Evolutionary conservation across 805 yeast genomes (phyloP), one percentile per base, ranked within the genome.

Genomic region (Zygosaccharomyces bailii): DNA sequence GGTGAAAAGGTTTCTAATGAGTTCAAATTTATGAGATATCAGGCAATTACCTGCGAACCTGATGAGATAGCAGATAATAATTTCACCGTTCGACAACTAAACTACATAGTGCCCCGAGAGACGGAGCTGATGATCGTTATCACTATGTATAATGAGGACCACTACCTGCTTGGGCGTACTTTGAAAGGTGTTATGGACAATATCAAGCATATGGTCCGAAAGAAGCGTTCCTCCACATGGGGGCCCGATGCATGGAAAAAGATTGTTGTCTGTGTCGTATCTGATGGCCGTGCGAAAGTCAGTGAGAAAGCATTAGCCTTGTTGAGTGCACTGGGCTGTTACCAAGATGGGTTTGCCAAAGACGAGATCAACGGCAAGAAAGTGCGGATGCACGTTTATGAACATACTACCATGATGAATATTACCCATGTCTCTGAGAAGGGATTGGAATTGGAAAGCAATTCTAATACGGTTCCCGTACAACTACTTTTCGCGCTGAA

Each of bases 171-270:
- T 41, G 96, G 90, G 2, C 72, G 91, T 55, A 90, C 97, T 4
- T 72, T 91, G 53, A 86, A 86, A 60, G 97, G 97, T 53, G 86
- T 88, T 9, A 87, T 91, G 70, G 86, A 86, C 46, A 91, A 93
- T 63, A 84, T 91, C 51, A 74, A 79, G 50, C 82, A 89, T 62
- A 72, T 93, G 58, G 73, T 78, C 35, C 75, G 80, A 42, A 75
- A 85, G 49, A 72, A 82, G 24, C 75, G 80, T 49, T 79, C 86
- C 1, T 75, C 78, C 10, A 75, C 80, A 1, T 91, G 99, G 99
- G 98, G 98, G n/a, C 80, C 80, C 34, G 95, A 87, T 46, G 80
- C 95, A 0, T 91, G 98, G 98, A 88, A 90, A 55, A 91, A 88
- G 59, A 80, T 91, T 25, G 96, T 88, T 8, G 93, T 93, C 14